Evolutionary conservation across 108 stramenopile genomes (phyloP).

Genomic region (Thalassiosira profunda): DNA sequence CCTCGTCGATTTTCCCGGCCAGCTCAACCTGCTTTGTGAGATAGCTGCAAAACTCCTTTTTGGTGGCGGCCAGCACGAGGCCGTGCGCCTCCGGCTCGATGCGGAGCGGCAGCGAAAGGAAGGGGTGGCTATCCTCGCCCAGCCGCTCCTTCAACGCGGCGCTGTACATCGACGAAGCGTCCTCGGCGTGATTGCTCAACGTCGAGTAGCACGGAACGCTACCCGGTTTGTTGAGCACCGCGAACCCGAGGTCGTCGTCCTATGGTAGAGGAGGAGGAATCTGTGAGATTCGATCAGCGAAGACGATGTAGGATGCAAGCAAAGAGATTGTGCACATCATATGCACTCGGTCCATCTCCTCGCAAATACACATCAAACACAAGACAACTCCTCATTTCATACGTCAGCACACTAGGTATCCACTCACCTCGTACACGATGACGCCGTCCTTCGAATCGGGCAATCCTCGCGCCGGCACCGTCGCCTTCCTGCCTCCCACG

Average conservation of each 20-base stretch:
- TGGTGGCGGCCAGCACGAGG: constrained; percentile 36
- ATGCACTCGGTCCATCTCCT: too few species aligned
- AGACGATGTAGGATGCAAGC: neutral
- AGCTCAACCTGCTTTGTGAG: constrained; percentile 27
- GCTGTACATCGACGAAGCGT: constrained; percentile 40
- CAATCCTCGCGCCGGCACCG: constrained; percentile 45
- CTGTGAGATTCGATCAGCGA: neutral
- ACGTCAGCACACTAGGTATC: constrained; percentile 45
- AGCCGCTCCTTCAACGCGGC: constrained; percentile 41
- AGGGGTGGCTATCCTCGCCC: neutral
- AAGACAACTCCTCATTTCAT: too few species aligned
- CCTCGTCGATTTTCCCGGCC: too few species aligned
- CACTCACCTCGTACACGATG: constrained; percentile 53
- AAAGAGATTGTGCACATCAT: too few species aligned
- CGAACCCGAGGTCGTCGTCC: constrained; percentile 40
- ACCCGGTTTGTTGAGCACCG: constrained; percentile 51
- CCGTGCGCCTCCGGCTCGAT: constrained; percentile 50
- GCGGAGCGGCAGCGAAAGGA: constrained; percentile 40
- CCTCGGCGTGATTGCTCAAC: constrained; percentile 49
- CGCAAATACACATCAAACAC: too few species aligned
- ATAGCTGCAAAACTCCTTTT: constrained; percentile 47
- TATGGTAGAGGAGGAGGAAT: neutral
- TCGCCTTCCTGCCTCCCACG: constrained; percentile 26
- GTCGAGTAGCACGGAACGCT: constrained; percentile 47
- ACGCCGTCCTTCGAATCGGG: constrained; percentile 54